Percentiles rank a stretch among this genome's conserved stretches.
These are phyloP conservation scores for Aspergillus versicolor DNA, from an alignment of 2,329 filamentous ascomycete species.

Conservation along the genomic window DNA sequence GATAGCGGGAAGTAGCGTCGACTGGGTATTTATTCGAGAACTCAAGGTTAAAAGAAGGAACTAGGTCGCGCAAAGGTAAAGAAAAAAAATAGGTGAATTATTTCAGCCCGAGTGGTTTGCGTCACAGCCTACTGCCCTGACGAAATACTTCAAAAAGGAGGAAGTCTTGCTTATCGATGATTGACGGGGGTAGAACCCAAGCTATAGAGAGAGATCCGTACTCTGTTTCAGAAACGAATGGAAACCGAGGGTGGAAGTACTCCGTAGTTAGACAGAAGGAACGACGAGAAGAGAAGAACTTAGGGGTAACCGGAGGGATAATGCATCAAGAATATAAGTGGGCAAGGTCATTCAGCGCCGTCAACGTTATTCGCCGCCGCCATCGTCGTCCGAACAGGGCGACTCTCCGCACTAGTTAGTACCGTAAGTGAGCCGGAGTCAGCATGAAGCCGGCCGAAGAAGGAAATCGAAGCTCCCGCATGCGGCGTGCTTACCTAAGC, in stretches of 20 bases:
- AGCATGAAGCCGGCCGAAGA: slow-evolving; percentile 5
- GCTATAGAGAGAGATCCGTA: slow-evolving; percentile 31
- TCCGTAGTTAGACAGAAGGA: neutral
- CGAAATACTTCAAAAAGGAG: slow-evolving; percentile 5
- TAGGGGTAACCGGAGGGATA: neutral
- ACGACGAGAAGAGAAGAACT: neutral
- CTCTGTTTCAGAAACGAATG: slow-evolving; percentile 32
- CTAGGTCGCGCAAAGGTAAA: neutral
- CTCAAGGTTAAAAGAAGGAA: slow-evolving; percentile 1
- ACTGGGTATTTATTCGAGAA: neutral
- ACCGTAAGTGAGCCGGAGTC: neutral
- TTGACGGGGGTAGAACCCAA: slow-evolving; percentile 2
- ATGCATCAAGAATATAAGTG: neutral
- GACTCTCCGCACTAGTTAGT: no score
- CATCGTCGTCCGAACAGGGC: neutral
- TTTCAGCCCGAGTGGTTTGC: neutral
- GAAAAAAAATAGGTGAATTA: neutral
- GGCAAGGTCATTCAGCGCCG: slow-evolving; percentile 1
- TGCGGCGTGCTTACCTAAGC: slow-evolving; percentile 28
- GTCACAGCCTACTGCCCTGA: neutral
- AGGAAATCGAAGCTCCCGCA: slow-evolving; percentile 20
- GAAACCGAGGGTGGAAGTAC: slow-evolving; percentile 12
- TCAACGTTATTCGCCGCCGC: neutral
- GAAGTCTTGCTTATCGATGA: neutral
- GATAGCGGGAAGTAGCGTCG: slow-evolving; percentile 11